Base-by-base conservation (phyloP, 2,329 filamentous ascomycete genomes). In the Fusarium stilboides region DNA sequence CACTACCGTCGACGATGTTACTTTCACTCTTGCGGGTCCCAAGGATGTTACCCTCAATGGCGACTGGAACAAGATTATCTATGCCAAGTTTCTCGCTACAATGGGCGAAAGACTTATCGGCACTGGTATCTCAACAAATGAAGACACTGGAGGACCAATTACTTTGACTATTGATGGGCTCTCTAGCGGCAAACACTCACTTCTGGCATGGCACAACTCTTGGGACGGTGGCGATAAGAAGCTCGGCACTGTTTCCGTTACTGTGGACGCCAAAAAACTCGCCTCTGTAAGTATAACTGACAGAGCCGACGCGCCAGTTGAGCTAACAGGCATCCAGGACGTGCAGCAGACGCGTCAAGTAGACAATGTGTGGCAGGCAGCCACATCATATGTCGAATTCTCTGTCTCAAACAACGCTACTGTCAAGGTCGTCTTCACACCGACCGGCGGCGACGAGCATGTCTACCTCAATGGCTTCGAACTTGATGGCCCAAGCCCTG, bases 381-480 rank as follows among this genome's bases (percentile, higher is more conserved):
- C 37, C 2, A 13, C 49, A 12, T 52, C 49, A 1, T 33, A 42
- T 9, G 26, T 52, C 7, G 49, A 52, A 19, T 52, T 52, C 8
- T 52, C 49, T 14, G 34, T 43, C 17, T 24, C 49, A 4, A 36
- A 20, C 1, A 20, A 20, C 8, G 4, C 19, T 33, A 24, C 15
- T 14, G 53, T 57, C 10, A 19, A 55, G 9, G 33, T 55, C 1
- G 22, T 26, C 15, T 57, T 57, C 15, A 42, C 44, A 8, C 43
- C 53, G 2, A 57, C 17, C 8, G 43, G 53, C 4, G 53, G 53
- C 15, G 36, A 57, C 34, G 26, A 15, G 1, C 53, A 40, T 24
- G 53, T 39, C 26, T 57, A 49, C 19, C 26, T 57, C 20, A 57
- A 57, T 17, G 53, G 53, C 9, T 57, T 57, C 42, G 53, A 57